Evolutionary conservation across 1,284 basidiomycete genomes (phyloP).

Genomic region (Boletellus deceptivus): DNA sequence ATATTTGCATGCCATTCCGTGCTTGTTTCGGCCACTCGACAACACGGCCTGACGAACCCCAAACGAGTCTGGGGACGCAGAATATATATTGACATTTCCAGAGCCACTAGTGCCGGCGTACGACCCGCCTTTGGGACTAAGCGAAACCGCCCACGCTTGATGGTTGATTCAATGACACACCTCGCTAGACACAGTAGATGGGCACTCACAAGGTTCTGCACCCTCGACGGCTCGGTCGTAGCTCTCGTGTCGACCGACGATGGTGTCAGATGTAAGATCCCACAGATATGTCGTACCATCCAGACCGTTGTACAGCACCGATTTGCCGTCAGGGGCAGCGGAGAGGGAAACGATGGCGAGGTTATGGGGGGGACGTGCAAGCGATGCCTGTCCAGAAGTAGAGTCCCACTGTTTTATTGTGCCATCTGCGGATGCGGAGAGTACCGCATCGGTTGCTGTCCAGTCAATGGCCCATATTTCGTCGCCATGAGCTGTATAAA

Average conservation of each 20-base stretch:
- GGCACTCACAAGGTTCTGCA: slow-evolving; percentile 65
- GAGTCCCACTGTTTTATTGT: slow-evolving; percentile 69
- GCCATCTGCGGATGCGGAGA: slow-evolving; percentile 77
- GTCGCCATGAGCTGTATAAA: slow-evolving; percentile 68
- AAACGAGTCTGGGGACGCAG: slow-evolving; percentile 57
- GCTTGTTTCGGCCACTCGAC: slow-evolving; percentile 72
- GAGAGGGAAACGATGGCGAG: slow-evolving; percentile 75
- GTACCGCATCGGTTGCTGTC: slow-evolving; percentile 62
- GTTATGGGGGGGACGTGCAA: slow-evolving; percentile 65
- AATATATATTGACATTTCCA: slow-evolving; percentile 69
- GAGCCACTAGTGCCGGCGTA: slow-evolving; percentile 80
- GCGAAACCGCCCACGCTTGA: slow-evolving; percentile 76
- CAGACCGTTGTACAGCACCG: slow-evolving; percentile 72
- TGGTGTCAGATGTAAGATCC: slow-evolving; percentile 60
- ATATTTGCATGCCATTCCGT: slow-evolving; percentile 77
- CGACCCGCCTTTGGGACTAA: slow-evolving; percentile 67
- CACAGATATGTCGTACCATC: slow-evolving; percentile 77
- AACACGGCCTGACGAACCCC: slow-evolving; percentile 57
- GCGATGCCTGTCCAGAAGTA: slow-evolving; percentile 60
- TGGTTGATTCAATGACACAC: slow-evolving; percentile 12
- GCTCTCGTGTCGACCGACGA: slow-evolving; percentile 69
- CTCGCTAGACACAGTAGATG: background rate
- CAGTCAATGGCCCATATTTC: slow-evolving; percentile 80
- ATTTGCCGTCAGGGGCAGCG: slow-evolving; percentile 57
- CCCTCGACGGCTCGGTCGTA: slow-evolving; percentile 56